These are phyloP conservation scores for Exutisphaerella laricina DNA, from an alignment of 2,329 filamentous ascomycete genomes.

Conservation along the genomic window DNA sequence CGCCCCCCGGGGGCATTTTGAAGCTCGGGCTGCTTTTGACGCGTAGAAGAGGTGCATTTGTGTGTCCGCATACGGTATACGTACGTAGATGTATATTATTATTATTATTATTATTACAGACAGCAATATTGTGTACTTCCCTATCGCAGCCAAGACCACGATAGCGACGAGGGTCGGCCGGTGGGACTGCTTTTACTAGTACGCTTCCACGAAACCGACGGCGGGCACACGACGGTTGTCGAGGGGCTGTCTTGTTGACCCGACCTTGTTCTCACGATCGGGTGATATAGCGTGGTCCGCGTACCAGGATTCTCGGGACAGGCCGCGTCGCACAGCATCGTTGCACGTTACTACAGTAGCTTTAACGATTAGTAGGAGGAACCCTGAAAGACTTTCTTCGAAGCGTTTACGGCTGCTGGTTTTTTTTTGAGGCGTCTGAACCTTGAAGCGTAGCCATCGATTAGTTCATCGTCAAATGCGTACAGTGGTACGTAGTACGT, in stretches of 20 bases:
- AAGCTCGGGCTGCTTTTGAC: background rate
- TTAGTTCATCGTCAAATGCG: too few species aligned
- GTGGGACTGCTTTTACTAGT: background rate
- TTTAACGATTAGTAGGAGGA: conserved; percentile 7
- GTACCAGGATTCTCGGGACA: background rate
- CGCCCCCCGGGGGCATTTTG: too few species aligned
- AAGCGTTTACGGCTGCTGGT: background rate
- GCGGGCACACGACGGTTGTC: background rate
- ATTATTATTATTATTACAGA: too few species aligned
- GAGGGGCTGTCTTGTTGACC: background rate
- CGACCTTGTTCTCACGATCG: conserved; percentile 3
- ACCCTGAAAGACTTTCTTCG: background rate
- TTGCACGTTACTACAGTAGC: conserved; percentile 4
- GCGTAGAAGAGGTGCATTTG: background rate
- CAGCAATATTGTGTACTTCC: background rate
- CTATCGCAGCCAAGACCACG: conserved; percentile 2
- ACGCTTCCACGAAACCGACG: background rate
- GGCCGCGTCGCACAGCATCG: conserved; percentile 2
- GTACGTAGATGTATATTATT: too few species aligned
- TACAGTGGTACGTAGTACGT: too few species aligned
- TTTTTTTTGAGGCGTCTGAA: conserved; percentile 1
- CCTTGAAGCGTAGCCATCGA: background rate
- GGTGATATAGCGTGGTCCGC: conserved; percentile 5
- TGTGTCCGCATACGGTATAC: too few species aligned
- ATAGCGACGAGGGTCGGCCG: background rate